Percentiles rank a stretch among this genome's conserved stretches.
These are phyloP conservation scores for Sphaerulina populicola DNA, from an alignment of 2,329 filamentous ascomycete species.

Conservation along the genomic window DNA sequence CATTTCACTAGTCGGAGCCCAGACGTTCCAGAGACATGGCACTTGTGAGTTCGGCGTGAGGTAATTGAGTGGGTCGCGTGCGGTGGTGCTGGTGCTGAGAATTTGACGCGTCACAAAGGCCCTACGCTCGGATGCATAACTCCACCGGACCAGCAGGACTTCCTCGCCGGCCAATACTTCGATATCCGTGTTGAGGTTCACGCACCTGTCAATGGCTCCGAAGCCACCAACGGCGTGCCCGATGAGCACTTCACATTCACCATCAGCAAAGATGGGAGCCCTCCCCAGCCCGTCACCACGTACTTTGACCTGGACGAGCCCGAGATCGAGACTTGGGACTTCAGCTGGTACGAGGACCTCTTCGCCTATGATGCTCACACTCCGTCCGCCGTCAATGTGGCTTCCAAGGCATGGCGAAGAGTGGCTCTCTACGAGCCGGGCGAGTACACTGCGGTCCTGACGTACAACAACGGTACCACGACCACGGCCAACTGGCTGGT, in stretches of 20 bases:
- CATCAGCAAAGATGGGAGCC: slow-evolving; percentile 56
- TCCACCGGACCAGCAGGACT: slow-evolving; percentile 61
- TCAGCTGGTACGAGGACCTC: slow-evolving; percentile 75
- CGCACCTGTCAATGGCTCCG: slow-evolving; percentile 57
- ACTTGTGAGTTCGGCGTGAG: slow-evolving; percentile 34
- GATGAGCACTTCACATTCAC: slow-evolving; percentile 70
- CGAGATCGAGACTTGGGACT: slow-evolving; percentile 69
- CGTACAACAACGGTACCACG: slow-evolving; percentile 62
- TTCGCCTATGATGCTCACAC: slow-evolving; percentile 65
- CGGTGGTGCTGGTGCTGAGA: slow-evolving; percentile 33
- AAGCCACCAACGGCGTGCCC: slow-evolving; percentile 58
- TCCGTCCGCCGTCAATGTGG: slow-evolving; percentile 68
- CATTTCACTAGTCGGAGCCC: slow-evolving; percentile 32
- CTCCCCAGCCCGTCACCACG: slow-evolving; percentile 49
- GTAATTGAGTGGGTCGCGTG: background rate
- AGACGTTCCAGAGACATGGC: slow-evolving; percentile 50
- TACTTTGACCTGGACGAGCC: slow-evolving; percentile 66
- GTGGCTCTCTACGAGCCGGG: slow-evolving; percentile 71
- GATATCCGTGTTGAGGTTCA: slow-evolving; percentile 74
- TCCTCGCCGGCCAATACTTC: slow-evolving; percentile 74
- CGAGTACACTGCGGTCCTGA: slow-evolving; percentile 66
- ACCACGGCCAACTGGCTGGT: slow-evolving; percentile 72
- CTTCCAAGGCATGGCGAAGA: slow-evolving; percentile 67
- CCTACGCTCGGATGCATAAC: slow-evolving; percentile 49
- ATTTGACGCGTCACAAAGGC: slow-evolving; percentile 49